phyloP scores from a whole-genome alignment of 345 rosid genomes.

The Melaleuca quinquenervia region DNA sequence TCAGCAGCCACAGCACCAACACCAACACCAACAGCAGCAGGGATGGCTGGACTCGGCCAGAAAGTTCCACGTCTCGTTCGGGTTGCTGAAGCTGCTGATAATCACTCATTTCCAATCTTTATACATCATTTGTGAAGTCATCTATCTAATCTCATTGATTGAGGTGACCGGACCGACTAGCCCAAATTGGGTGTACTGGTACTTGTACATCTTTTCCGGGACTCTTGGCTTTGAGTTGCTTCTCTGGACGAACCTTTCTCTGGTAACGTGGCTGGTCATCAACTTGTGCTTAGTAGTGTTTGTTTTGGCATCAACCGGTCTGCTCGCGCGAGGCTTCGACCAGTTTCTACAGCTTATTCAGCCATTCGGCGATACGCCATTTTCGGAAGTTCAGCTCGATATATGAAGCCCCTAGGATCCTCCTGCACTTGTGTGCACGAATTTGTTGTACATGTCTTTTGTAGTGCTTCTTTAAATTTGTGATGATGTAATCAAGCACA shows the following conservation, averaged over 20 bases:
- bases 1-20: no score
- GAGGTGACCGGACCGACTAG: background rate
- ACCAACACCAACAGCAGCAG: background rate
- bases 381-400: background rate
- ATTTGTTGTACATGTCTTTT: rapidly evolving
- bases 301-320: background rate
- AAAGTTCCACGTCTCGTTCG: background rate
- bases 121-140: background rate
- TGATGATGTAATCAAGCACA: no score
- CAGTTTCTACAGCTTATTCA: background rate
- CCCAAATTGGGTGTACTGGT: background rate
- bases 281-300: background rate
- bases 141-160: background rate
- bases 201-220: background rate
- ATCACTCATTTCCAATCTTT: background rate
- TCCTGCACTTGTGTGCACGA: background rate
- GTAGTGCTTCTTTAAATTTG: background rate
- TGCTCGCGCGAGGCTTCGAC: rapidly evolving
- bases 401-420: background rate
- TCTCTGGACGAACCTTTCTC: background rate
- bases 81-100: background rate
- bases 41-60: background rate
- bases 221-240: background rate
- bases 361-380: rapidly evolving
- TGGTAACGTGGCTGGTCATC: background rate